Conservation (phyloP, 257 asterid genomes). For the Penstemon davidsonii region DNA sequence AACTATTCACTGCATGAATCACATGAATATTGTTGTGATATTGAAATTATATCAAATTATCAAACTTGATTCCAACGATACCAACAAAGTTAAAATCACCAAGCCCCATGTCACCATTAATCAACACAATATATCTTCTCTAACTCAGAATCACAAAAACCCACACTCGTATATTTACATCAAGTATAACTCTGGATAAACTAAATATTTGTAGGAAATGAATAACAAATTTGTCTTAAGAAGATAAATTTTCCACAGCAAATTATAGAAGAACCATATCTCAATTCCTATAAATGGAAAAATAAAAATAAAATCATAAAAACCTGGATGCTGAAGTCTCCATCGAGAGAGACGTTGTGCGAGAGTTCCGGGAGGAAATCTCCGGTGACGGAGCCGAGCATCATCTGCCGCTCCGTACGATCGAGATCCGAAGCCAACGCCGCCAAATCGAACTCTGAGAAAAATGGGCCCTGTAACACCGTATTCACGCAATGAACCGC, state of each 20-base stretch:
- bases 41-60: too few species aligned
- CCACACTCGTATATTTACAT: background rate
- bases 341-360: constrained; percentile 66
- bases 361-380: constrained; percentile 67
- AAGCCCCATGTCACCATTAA: too few species aligned
- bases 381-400: constrained; percentile 75
- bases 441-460: constrained; percentile 98
- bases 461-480: constrained; percentile 92
- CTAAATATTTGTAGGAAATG: too few species aligned
- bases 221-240: background rate
- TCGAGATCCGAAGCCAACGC: constrained; percentile 98
- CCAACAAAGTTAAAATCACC: too few species aligned
- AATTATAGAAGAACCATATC: background rate
- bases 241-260: background rate
- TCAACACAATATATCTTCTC: background rate
- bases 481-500: constrained; percentile 99
- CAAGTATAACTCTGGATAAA: too few species aligned
- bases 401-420: constrained; percentile 85
- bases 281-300: background rate
- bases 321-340: constrained; percentile 76
- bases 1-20: too few species aligned
- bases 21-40: too few species aligned
- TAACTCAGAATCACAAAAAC: background rate
- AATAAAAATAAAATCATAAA: constrained; percentile 4
- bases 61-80: too few species aligned